phyloP scores from a whole-genome alignment of 2,329 filamentous ascomycete species.

The Cladophialophora bantiana region DNA sequence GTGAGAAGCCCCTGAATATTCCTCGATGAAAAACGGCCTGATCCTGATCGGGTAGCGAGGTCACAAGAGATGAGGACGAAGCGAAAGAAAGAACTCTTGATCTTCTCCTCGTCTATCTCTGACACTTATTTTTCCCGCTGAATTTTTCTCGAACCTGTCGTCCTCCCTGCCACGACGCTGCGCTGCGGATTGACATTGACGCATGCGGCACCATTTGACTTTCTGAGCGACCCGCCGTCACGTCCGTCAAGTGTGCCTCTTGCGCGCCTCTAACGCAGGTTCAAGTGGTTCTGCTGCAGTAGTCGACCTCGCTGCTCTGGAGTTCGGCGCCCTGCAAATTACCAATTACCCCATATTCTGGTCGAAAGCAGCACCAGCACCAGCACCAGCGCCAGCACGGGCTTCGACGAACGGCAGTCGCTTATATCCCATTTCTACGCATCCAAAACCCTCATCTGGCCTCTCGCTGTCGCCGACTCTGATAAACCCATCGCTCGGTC shows the following conservation, averaged over 20 bases:
- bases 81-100: conserved; percentile 13
- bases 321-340: conserved; percentile 5
- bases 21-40: not conserved
- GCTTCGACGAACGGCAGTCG: conserved; percentile 1
- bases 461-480: not conserved
- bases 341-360: conserved; percentile 15
- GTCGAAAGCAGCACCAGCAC: not conserved
- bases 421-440: not conserved
- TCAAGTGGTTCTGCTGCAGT: conserved; percentile 19
- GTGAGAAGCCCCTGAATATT: conserved; percentile 28
- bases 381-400: not conserved
- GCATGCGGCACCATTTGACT: conserved; percentile 6
- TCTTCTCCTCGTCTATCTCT: conserved; percentile 23
- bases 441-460: not conserved
- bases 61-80: conserved; percentile 14
- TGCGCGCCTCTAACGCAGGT: conserved; percentile 24
- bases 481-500: not conserved
- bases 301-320: conserved; percentile 13
- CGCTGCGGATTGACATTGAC: not conserved
- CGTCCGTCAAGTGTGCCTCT: not conserved
- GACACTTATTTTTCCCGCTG: conserved; percentile 7
- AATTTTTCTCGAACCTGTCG: conserved; percentile 13
- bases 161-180: conserved; percentile 3
- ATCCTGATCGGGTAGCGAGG: conserved; percentile 4
- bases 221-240: conserved; percentile 10